Evolutionary conservation across 2,329 filamentous ascomycete genomes (phyloP).

Genomic region (Neofusicoccum cordaticola): DNA sequence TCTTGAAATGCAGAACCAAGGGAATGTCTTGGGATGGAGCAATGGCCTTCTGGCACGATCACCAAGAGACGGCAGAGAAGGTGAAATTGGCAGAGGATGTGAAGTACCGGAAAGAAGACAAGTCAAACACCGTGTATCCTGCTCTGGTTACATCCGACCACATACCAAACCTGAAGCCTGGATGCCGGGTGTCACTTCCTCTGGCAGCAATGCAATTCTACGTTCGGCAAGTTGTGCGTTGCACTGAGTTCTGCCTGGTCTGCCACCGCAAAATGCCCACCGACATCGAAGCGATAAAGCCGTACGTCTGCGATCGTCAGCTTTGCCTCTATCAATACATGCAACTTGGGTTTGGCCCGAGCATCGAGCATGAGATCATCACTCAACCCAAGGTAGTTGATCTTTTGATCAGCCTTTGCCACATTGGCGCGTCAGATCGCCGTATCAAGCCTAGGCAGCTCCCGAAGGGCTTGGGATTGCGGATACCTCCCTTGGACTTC

Average conservation of each 20-base stretch:
- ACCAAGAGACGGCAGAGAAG: background rate
- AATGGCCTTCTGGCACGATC: constrained; percentile 46
- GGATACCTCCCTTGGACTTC: constrained; percentile 42
- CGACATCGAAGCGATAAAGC: constrained; percentile 68
- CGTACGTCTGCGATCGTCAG: constrained; percentile 68
- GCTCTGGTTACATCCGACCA: constrained; percentile 52
- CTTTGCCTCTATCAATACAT: constrained; percentile 89
- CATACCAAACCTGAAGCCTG: constrained; percentile 31
- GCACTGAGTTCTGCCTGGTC: constrained; percentile 82
- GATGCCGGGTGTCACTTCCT: constrained; percentile 51
- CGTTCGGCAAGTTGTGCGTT: constrained; percentile 72
- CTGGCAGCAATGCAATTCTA: constrained; percentile 69
- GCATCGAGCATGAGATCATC: constrained; percentile 79
- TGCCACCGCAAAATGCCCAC: constrained; percentile 69
- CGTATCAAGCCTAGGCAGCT: constrained; percentile 26
- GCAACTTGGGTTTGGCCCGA: constrained; percentile 78
- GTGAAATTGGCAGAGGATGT: constrained; percentile 22
- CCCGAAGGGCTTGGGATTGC: constrained; percentile 56
- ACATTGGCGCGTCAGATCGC: constrained; percentile 50
- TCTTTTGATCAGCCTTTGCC: constrained; percentile 79
- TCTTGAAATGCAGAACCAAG: constrained; percentile 59
- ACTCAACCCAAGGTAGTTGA: constrained; percentile 81
- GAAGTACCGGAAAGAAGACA: background rate
- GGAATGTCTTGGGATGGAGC: constrained; percentile 66
- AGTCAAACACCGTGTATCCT: constrained; percentile 37